Conservation (phyloP, 108 stramenopile genomes). For the Pseudonitzschia multistriata region DNA sequence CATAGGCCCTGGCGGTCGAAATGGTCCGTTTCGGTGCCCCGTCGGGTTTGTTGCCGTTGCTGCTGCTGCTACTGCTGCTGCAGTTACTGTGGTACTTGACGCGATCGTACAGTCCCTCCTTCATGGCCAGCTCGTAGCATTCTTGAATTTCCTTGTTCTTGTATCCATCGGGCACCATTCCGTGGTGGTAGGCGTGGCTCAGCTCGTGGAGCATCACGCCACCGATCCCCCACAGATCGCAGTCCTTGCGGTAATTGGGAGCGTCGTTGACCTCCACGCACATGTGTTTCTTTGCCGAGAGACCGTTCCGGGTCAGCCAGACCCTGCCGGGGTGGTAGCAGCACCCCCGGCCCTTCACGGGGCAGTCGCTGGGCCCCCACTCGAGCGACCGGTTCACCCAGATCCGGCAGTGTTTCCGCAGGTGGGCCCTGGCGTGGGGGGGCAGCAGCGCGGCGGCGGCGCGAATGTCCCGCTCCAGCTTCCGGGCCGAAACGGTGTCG, state of each 20-base stretch:
- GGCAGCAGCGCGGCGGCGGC: slow-evolving; percentile 50
- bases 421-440: slow-evolving; percentile 38
- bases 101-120: slow-evolving; percentile 75
- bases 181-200: slow-evolving; percentile 82
- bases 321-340: slow-evolving; percentile 72
- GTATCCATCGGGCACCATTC: slow-evolving; percentile 63
- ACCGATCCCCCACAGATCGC: slow-evolving; percentile 76
- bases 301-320: slow-evolving; percentile 65
- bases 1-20: slow-evolving; percentile 68
- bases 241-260: slow-evolving; percentile 53
- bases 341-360: slow-evolving; percentile 42
- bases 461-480: slow-evolving; percentile 52
- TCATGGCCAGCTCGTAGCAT: slow-evolving; percentile 76
- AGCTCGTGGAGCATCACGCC: slow-evolving; percentile 84
- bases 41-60: no score
- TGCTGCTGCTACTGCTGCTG: neutral
- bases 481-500: slow-evolving; percentile 23
- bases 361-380: slow-evolving; percentile 70
- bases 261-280: slow-evolving; percentile 74
- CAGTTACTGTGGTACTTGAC: slow-evolving; percentile 58
- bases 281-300: slow-evolving; percentile 51
- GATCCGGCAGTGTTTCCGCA: slow-evolving; percentile 53
- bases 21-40: slow-evolving; percentile 26
- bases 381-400: slow-evolving; percentile 64
- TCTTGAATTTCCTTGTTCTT: slow-evolving; percentile 63